phyloP scores from a whole-genome alignment of 306 rosid genomes.

The Canavalia ensiformis region DNA sequence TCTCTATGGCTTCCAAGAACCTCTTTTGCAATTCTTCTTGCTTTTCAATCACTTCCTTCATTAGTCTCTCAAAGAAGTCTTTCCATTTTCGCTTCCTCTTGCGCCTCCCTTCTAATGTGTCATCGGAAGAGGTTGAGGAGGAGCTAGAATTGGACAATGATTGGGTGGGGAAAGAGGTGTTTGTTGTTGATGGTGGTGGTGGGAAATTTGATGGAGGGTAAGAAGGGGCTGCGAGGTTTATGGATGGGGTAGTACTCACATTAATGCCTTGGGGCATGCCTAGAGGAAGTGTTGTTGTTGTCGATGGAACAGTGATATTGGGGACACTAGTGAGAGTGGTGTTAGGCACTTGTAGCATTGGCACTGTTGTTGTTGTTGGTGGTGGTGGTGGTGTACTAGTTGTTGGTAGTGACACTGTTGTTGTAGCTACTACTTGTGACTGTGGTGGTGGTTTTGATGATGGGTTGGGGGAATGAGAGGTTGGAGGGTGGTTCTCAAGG shows the following conservation, averaged over 20 bases:
- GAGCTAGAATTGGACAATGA: constrained; percentile 69
- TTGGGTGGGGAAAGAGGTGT: constrained; percentile 50
- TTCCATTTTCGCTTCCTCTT: constrained; percentile 87
- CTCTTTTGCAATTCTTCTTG: constrained; percentile 80
- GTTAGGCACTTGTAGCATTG: constrained; percentile 40
- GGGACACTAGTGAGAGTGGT: constrained; percentile 32
- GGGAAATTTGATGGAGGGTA: constrained; percentile 48
- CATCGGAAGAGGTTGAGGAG: constrained; percentile 81
- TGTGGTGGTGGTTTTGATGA: constrained; percentile 36
- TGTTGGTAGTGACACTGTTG: constrained; percentile 23
- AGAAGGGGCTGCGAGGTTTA: constrained; percentile 50
- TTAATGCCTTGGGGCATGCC: constrained; percentile 50
- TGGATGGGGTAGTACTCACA: constrained; percentile 17
- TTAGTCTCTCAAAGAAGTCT: constrained; percentile 78
- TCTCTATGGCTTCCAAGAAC: constrained; percentile 84
- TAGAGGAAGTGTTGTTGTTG: constrained; percentile 46
- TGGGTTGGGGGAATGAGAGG: constrained; percentile 41
- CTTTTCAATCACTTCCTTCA: constrained; percentile 76
- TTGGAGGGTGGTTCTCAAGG: constrained; percentile 57
- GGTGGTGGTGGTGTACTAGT: background rate
- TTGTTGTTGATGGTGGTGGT: constrained; percentile 37
- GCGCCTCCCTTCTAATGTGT: constrained; percentile 58
- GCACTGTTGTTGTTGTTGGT: constrained; percentile 5
- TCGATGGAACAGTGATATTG: constrained; percentile 66
- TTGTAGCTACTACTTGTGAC: no score